phyloP scores from a whole-genome alignment of 129 eudicot species.

The Dittrichia graveolens region DNA sequence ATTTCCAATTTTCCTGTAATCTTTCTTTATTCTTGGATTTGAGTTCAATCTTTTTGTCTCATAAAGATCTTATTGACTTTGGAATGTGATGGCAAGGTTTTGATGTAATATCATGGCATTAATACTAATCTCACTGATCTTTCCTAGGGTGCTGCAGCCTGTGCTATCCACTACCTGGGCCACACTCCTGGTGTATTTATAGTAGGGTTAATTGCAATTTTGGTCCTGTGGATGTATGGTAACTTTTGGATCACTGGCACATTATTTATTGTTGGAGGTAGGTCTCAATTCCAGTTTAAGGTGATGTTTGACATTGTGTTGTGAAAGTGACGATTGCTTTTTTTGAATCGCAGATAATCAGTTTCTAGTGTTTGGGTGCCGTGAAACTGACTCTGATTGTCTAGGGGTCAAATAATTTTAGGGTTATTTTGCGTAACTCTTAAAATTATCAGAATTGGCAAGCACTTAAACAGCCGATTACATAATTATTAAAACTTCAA shows the following conservation, averaged over 20 bases:
- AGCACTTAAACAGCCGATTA: neutral
- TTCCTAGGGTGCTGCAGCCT: constrained; percentile 83
- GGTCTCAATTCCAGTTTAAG: constrained; percentile 6
- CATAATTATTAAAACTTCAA: neutral
- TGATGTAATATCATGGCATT: too few relatives aligned
- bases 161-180: constrained; percentile 86
- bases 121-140: neutral
- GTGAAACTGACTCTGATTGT: neutral
- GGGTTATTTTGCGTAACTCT: neutral
- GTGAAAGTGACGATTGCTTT: neutral
- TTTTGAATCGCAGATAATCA: neutral
- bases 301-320: neutral
- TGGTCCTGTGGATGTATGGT: constrained; percentile 96
- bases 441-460: neutral
- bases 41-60: neutral
- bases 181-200: constrained; percentile 93
- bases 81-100: constrained; percentile 11
- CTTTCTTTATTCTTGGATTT: too few relatives aligned
- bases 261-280: constrained; percentile 94
- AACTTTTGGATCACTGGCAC: constrained; percentile 95
- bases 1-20: too few relatives aligned
- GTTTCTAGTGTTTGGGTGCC: neutral
- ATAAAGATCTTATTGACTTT: neutral
- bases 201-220: constrained; percentile 83
- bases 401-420: neutral